phyloP scores from a whole-genome alignment of 345 rosid species.

The Euphorbia tirucalli region DNA sequence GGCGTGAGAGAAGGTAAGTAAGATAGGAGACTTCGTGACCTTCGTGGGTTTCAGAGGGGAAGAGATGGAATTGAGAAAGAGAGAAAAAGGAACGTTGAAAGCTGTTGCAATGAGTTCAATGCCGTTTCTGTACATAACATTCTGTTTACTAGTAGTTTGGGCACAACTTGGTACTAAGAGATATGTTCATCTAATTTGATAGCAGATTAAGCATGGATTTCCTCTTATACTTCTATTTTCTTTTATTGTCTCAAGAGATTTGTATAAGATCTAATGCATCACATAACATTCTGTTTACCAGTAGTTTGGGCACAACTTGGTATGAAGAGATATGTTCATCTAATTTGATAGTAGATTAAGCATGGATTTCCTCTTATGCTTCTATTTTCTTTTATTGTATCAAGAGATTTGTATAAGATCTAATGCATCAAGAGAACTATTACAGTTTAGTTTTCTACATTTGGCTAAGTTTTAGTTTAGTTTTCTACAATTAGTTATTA shows the following conservation, averaged over 20 bases:
- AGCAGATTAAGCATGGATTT: background rate
- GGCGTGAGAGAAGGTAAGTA: background rate
- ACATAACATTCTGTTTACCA: background rate
- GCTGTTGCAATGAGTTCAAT: background rate
- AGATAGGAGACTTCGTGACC: background rate
- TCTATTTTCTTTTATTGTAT: background rate
- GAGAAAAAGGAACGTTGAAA: background rate
- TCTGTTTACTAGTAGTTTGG: background rate
- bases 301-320: background rate
- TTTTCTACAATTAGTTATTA: background rate
- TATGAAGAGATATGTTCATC: background rate
- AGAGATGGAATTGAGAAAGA: background rate
- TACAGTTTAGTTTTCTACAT: no score
- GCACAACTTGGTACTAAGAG: background rate
- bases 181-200: background rate
- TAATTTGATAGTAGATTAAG: background rate
- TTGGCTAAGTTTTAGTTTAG: background rate
- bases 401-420: no score
- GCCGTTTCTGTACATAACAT: background rate
- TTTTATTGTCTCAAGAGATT: background rate
- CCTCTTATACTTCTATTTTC: background rate
- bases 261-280: no score
- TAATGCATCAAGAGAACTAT: no score
- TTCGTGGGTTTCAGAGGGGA: background rate
- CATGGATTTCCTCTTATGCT: background rate